Conservation (phyloP, 2,329 filamentous ascomycete species). For the Fusarium praegraminearum region DNA sequence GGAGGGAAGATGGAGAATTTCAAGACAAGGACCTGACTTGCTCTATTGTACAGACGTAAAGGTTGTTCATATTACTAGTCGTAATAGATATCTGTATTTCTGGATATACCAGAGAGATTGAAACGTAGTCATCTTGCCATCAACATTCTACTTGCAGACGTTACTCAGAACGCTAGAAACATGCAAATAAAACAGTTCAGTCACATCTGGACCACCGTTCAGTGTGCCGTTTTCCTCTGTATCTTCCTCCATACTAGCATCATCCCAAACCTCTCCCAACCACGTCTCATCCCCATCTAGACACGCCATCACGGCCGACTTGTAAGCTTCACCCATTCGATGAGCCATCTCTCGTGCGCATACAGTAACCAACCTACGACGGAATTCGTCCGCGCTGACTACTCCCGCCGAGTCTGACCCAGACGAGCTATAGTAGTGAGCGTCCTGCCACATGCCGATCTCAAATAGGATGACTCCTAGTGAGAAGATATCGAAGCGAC, state of each 20-base stretch:
- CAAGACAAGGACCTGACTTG: fast-evolving
- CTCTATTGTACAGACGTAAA: fast-evolving
- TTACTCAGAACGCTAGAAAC: background rate
- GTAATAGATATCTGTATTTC: no score
- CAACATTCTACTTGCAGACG: background rate
- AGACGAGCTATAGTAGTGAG: background rate
- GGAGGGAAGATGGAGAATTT: no score
- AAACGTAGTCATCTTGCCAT: fast-evolving
- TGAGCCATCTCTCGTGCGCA: background rate
- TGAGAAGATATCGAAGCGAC: background rate
- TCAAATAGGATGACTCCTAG: background rate
- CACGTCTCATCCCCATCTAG: background rate
- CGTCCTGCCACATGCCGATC: background rate
- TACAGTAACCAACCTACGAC: background rate
- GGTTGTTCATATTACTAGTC: no score
- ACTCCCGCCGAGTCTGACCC: no score
- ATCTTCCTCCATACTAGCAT: background rate
- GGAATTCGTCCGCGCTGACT: background rate
- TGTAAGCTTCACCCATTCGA: background rate
- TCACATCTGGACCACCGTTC: background rate
- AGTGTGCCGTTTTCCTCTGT: background rate
- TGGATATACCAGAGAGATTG: no score
- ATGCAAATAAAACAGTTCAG: background rate
- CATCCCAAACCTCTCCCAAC: background rate
- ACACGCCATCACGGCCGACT: background rate